A percentile compares a stretch with the other conserved stretches of the same genome.
Conservation (phyloP, 257 asterid species). For the Solanum etuberosum region DNA sequence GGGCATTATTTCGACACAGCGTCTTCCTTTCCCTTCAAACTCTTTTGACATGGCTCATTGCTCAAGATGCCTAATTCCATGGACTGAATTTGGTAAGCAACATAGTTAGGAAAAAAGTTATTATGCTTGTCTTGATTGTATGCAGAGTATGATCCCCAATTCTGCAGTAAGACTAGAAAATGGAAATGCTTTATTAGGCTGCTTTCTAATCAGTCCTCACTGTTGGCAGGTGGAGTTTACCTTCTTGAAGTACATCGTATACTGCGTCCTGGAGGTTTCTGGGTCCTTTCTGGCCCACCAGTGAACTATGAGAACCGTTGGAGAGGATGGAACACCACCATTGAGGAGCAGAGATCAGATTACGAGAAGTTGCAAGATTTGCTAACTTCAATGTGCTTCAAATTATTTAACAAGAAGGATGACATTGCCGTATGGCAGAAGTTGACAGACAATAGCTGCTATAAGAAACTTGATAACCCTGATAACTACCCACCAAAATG, state of each 20-base stretch:
- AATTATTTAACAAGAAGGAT: slow-evolving; percentile 73
- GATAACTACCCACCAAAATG: slow-evolving; percentile 76
- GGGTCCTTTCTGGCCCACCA: slow-evolving; percentile 98
- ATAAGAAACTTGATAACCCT: slow-evolving; percentile 66
- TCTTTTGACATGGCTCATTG: slow-evolving; percentile 99
- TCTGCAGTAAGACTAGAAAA: not conserved
- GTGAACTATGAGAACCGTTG: slow-evolving; percentile 87
- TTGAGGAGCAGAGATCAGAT: slow-evolving; percentile 77
- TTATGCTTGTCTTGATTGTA: not conserved
- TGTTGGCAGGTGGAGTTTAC: slow-evolving; percentile 81
- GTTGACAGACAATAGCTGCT: slow-evolving; percentile 47
- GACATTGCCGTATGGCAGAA: slow-evolving; percentile 99
- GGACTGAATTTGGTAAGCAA: slow-evolving; percentile 91
- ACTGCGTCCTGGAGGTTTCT: slow-evolving; percentile 97
- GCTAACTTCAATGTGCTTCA: slow-evolving; percentile 86
- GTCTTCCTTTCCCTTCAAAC: slow-evolving; percentile 95
- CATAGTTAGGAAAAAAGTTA: not conserved
- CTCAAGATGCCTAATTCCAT: slow-evolving; percentile 98
- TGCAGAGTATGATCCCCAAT: not conserved
- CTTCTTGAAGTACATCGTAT: slow-evolving; percentile 86
- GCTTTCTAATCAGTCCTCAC: not conserved
- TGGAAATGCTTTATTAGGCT: not conserved
- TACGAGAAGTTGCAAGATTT: slow-evolving; percentile 74
- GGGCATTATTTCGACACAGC: slow-evolving; percentile 91
- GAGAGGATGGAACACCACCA: slow-evolving; percentile 97